Conservation (phyloP, 1,139 yeast genomes). For the Hanseniaspora gamundiae region DNA sequence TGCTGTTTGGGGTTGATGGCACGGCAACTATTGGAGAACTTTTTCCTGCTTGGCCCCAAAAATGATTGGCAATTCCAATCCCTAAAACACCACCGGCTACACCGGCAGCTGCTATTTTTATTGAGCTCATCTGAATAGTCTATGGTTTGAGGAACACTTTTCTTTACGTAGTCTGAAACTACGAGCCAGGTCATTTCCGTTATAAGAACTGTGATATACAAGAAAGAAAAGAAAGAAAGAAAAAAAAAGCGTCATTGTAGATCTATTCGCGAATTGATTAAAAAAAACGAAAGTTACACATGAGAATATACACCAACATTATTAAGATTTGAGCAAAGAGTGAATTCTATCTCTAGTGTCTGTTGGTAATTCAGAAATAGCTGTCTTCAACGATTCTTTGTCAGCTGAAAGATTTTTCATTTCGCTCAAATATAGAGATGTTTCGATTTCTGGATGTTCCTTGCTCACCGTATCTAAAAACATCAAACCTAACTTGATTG, state of each 20-base stretch:
- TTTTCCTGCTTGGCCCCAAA: conserved; percentile 9
- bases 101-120: conserved; percentile 2
- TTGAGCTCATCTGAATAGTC: not conserved
- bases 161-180: too few relatives aligned
- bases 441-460: not conserved
- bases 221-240: not conserved
- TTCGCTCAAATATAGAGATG: not conserved
- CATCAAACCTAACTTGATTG: not conserved
- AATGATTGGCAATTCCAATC: conserved; percentile 13
- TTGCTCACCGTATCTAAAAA: not conserved
- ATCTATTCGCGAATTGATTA: not conserved
- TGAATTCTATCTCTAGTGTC: not conserved
- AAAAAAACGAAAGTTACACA: too few relatives aligned
- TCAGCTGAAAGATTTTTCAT: not conserved
- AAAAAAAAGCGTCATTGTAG: not conserved
- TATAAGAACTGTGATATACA: not conserved
- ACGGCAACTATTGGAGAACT: conserved; percentile 6
- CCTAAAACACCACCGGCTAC: conserved; percentile 11
- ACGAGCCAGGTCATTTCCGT: too few relatives aligned
- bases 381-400: not conserved
- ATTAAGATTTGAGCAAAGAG: not conserved
- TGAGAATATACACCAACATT: too few relatives aligned
- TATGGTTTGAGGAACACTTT: too few relatives aligned
- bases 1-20: conserved; percentile 5
- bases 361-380: not conserved